These are phyloP conservation scores for Sporisorium iseilematis-ciliati DNA, from an alignment of 1,284 basidiomycete genomes.

Conservation along the genomic window DNA sequence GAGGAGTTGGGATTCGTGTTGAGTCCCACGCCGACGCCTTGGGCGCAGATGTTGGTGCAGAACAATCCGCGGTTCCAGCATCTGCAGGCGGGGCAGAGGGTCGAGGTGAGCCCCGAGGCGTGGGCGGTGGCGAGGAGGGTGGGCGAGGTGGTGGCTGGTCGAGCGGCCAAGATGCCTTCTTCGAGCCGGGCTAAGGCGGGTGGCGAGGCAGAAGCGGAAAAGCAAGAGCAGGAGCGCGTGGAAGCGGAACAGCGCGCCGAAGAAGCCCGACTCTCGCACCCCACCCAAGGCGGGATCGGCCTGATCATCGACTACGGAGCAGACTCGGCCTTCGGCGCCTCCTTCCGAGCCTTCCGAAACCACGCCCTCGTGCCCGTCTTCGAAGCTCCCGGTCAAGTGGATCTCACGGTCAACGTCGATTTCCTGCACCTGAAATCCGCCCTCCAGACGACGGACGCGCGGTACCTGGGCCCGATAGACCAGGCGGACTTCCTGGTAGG, in stretches of 20 bases:
- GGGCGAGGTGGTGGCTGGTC: constrained; percentile 63
- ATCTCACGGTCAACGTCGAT: constrained; percentile 95
- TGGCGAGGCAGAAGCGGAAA: constrained; percentile 37
- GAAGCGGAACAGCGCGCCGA: constrained; percentile 10
- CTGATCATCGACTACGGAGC: constrained; percentile 92
- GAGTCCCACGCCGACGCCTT: constrained; percentile 76
- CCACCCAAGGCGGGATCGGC: constrained; percentile 77
- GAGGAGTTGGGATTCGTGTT: constrained; percentile 76
- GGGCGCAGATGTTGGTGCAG: constrained; percentile 74
- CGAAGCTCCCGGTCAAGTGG: constrained; percentile 84
- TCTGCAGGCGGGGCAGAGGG: constrained; percentile 61
- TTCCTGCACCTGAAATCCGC: constrained; percentile 89
- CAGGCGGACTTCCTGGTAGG: constrained; percentile 78
- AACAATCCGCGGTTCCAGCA: constrained; percentile 56
- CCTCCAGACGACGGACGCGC: constrained; percentile 71
- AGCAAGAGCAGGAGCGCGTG: constrained; percentile 4
- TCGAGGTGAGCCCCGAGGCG: constrained; percentile 64
- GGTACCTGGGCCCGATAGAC: constrained; percentile 76
- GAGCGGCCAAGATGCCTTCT: constrained; percentile 31
- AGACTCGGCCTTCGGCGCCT: constrained; percentile 78
- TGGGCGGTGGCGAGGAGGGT: constrained; percentile 64
- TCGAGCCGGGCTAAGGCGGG: neutral
- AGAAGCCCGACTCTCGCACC: constrained; percentile 27
- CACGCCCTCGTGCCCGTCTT: constrained; percentile 90
- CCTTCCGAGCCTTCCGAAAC: constrained; percentile 89